Percentiles rank a stretch among this genome's conserved stretches.
Conservation (phyloP, 1,284 basidiomycete species). For the Ceratobasidium theobromae region DNA sequence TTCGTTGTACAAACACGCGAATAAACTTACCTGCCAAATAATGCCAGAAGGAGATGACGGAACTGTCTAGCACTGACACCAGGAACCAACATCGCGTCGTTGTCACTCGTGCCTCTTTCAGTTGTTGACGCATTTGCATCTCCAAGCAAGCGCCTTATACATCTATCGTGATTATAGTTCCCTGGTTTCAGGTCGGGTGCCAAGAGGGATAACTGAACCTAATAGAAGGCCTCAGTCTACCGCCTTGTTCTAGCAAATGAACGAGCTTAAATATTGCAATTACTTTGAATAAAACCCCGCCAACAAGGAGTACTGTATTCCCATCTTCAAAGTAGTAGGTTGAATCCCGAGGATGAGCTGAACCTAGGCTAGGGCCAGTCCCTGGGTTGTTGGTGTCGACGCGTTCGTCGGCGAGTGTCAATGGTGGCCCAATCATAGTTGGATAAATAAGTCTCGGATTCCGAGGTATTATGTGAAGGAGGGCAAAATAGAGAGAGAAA, state of each 20-base stretch:
- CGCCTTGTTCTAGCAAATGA: background rate
- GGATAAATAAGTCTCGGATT: too few relatives aligned
- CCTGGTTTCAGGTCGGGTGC: background rate
- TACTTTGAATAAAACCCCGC: background rate
- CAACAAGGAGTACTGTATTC: background rate
- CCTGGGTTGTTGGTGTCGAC: too few relatives aligned
- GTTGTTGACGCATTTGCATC: background rate
- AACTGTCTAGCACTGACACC: background rate
- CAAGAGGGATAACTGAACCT: background rate
- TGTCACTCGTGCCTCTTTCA: background rate
- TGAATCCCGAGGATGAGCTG: background rate
- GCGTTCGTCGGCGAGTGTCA: background rate
- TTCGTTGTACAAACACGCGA: background rate
- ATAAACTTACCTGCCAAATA: slow-evolving; percentile 6
- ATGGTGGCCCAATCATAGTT: too few relatives aligned
- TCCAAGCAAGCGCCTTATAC: background rate
- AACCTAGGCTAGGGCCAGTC: background rate
- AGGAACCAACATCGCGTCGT: background rate
- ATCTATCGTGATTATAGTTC: background rate
- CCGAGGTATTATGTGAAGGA: too few relatives aligned
- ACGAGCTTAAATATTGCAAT: too few relatives aligned
- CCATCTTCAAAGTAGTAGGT: slow-evolving; percentile 11
- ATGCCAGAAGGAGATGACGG: background rate
- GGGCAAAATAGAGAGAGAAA: too few relatives aligned
- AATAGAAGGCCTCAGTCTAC: background rate